Base-by-base conservation (phyloP, 179 eudicot genomes). In the Dionaea muscipula region DNA sequence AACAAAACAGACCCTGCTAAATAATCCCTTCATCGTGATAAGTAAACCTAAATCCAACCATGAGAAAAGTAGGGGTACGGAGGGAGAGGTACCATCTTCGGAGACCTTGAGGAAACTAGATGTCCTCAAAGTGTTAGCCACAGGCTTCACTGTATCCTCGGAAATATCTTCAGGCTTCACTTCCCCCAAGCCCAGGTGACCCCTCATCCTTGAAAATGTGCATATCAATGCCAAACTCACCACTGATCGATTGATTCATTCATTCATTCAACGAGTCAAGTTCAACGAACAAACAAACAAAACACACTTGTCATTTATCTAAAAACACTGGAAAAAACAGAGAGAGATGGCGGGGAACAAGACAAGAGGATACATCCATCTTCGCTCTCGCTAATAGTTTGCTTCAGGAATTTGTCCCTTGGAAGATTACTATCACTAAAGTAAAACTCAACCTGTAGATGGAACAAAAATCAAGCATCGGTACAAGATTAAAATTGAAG, bases 341-440 rank as follows among this genome's bases (percentile, higher is more conserved):
- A 46, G 11, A 56, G 21, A 18, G 37, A 23, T 14, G 16, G 10
- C 22, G 13, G 43, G 12, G 12, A 19, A 55, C 5, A 1, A 18
- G 66, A 71, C 72, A 78, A 72, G 73, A 81, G 93, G 97, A 86
- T 90, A 90, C 97, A 24, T 25, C 94, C 95, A 76, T 90, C 91
- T 70, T 84, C 90, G 59, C 69, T 76, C 41, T 90, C 90, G 43
- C 65, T 51, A 43, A 90, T 66, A 4, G 94, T 63, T 31, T 76
- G 68, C 62, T 13, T 68, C 43, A 90, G 73, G 53, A 91, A 91
- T 15, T 59, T 69, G 51, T 91, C 98, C 33, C 80, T 69, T 0
- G 98, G 95, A 38, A 91, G 91, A 66, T 91, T 91, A 63, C 98
- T 91, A 56, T 91, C 98, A 62, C 98, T 74, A 70, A 91, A 87